Conservation (phyloP, 306 rosid genomes). For the Castanopsis chinensis region DNA sequence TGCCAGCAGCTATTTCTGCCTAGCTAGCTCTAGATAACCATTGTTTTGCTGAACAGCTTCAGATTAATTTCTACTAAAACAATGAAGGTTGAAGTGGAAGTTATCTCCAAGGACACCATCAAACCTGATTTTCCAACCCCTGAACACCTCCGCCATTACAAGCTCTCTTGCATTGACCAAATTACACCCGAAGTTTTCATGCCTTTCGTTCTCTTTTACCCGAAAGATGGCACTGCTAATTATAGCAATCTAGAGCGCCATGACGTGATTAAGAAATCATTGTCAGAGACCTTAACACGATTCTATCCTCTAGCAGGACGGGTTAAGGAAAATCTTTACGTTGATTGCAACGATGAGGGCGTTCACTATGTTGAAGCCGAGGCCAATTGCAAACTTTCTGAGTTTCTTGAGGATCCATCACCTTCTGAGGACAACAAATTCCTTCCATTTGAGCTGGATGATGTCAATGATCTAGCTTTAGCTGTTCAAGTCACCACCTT, state of each 20-base stretch:
- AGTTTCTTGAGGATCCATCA: conserved; percentile 29
- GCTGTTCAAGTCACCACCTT: conserved; percentile 53
- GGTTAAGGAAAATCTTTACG: conserved; percentile 2
- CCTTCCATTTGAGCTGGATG: conserved; percentile 42
- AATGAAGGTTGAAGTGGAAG: conserved; percentile 26
- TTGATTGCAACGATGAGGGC: conserved; percentile 50
- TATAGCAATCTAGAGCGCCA: neutral
- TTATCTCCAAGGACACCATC: conserved; percentile 33
- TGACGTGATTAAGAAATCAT: conserved; percentile 37
- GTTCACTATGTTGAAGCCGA: conserved; percentile 38
- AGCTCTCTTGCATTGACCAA: conserved; percentile 54
- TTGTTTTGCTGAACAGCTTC: no score
- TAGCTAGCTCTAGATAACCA: no score
- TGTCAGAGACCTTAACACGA: conserved; percentile 33
- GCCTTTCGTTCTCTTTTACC: conserved; percentile 37
- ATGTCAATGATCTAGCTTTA: conserved; percentile 25
- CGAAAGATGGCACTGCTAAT: neutral
- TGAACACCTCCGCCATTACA: conserved; percentile 32
- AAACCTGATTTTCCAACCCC: conserved; percentile 45
- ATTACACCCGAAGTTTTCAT: conserved; percentile 31
- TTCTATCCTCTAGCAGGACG: conserved; percentile 53
- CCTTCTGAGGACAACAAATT: conserved; percentile 38
- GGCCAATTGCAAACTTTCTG: conserved; percentile 33
- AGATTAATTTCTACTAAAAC: neutral
- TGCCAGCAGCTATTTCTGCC: no score